Percentiles rank a stretch among this genome's conserved stretches.
These are phyloP conservation scores for Dichomitus squalens DNA, from an alignment of 1,284 basidiomycete species.

Conservation along the genomic window DNA sequence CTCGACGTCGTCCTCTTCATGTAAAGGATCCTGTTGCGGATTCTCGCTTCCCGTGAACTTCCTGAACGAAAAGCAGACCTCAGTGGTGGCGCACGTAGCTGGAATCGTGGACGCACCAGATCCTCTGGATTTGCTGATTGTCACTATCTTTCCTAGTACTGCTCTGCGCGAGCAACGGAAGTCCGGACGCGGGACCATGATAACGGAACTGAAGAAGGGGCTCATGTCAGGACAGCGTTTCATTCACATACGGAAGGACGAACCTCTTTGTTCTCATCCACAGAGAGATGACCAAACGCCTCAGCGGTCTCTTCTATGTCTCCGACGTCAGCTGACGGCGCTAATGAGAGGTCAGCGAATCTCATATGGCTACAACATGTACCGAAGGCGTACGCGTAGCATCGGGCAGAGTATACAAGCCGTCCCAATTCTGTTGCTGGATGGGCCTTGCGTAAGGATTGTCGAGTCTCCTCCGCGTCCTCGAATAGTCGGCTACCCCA, in stretches of 20 bases:
- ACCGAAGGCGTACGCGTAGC: slow-evolving; percentile 9
- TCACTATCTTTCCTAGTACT: slow-evolving; percentile 66
- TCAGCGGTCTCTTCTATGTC: slow-evolving; percentile 55
- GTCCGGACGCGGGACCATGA: slow-evolving; percentile 73
- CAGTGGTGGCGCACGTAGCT: neutral
- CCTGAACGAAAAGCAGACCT: slow-evolving; percentile 41
- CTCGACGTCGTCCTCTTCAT: slow-evolving; percentile 44
- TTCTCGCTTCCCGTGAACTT: slow-evolving; percentile 52
- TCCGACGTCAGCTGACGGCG: slow-evolving; percentile 31
- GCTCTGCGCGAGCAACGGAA: slow-evolving; percentile 72
- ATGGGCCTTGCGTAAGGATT: slow-evolving; percentile 9
- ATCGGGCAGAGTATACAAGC: slow-evolving; percentile 25
- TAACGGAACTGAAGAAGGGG: slow-evolving; percentile 78
- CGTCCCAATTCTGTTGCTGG: slow-evolving; percentile 25
- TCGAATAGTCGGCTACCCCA: slow-evolving; percentile 12
- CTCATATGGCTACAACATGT: no score
- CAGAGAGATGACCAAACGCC: slow-evolving; percentile 74
- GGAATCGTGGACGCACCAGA: slow-evolving; percentile 54
- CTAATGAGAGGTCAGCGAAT: neutral
- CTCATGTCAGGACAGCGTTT: no score
- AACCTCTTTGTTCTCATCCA: slow-evolving; percentile 83
- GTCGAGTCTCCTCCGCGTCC: slow-evolving; percentile 28
- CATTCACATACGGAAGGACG: neutral
- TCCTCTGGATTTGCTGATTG: slow-evolving; percentile 59
- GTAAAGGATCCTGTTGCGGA: slow-evolving; percentile 51